Base-by-base conservation (phyloP, 2,329 filamentous ascomycete genomes). In the Hypomyces perniciosus region DNA sequence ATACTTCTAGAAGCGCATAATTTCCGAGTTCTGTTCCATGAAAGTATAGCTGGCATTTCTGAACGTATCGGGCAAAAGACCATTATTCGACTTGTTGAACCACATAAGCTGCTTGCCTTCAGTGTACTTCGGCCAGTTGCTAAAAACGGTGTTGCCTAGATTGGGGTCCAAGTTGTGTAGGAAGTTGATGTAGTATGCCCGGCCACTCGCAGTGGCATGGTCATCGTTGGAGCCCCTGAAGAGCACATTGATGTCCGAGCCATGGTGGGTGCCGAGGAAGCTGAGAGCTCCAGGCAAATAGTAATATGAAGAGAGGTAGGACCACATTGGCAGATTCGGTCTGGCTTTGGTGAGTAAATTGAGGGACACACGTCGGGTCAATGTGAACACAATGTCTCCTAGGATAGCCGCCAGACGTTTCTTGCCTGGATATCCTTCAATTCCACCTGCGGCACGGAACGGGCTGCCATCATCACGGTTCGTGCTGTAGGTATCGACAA, bases 371-470 rank as follows among this genome's bases (percentile, higher is more conserved):
- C 53, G 50, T 26, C 50, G 41, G 28, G 46, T 5, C 6, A 53
- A 35, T 7, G 34, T 44, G 34, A 53, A 55, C 3, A 52, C 13
- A 30, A 46, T 6, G 27, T 55, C 53, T 26, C 53, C 50, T 44
- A 20, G 12, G 10, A 44, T 29, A 28, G 83, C 81, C 1, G 81
- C 76, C 0, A 84, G 62, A 8, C 80, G 77, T 62, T 86, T 87
- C 70, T 77, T 86, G 58, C 85, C 77, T 0, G 81, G 80, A 57
- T 84, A 85, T 61, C 77, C 74, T 60, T 84, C 79, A 65, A 85
- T 82, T 9, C 78, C 52, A 1, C 70, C 44, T 2, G 75, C 69
- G 0, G 83, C 85, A 42, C 77, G 69, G 70, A 82, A 85, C 0
- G 84, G 84, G 1, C 76, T 79, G 42, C 82, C 82, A 41, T 75